Conservation (phyloP, 306 rosid genomes). For the Casuarina glauca region DNA sequence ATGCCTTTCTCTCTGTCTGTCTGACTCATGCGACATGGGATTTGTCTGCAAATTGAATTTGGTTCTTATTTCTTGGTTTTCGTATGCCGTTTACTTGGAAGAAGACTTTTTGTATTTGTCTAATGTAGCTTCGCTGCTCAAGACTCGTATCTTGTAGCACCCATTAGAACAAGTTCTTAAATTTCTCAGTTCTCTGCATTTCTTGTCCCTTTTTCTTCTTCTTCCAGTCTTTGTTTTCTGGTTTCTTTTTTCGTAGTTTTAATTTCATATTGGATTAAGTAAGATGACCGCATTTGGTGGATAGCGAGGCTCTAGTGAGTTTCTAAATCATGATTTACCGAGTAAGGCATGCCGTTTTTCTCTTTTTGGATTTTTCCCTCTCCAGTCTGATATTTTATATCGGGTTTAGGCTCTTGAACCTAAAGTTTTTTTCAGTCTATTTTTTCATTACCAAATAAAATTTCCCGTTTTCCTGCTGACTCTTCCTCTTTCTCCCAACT, state of each 20-base stretch:
- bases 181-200: neutral
- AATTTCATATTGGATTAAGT: neutral
- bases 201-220: neutral
- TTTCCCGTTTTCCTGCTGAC: neutral
- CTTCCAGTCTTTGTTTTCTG: neutral
- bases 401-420: neutral
- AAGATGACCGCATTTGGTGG: neutral
- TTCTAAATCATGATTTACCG: neutral
- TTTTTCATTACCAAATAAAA: neutral
- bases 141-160: neutral
- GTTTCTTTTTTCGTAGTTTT: too few species aligned
- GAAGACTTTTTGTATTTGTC: neutral
- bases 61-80: neutral
- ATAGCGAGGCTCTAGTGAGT: too few species aligned
- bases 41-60: neutral
- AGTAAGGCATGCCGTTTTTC: neutral
- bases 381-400: neutral
- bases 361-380: too few species aligned
- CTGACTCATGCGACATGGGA: neutral
- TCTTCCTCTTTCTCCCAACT: neutral
- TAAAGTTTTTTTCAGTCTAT: neutral
- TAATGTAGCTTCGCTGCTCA: neutral
- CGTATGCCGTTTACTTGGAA: neutral
- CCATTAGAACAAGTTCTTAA: neutral
- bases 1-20: neutral